These are phyloP conservation scores for Tulasnella sp. DNA, from an alignment of 768 basidiomycete genomes.

Conservation along the genomic window DNA sequence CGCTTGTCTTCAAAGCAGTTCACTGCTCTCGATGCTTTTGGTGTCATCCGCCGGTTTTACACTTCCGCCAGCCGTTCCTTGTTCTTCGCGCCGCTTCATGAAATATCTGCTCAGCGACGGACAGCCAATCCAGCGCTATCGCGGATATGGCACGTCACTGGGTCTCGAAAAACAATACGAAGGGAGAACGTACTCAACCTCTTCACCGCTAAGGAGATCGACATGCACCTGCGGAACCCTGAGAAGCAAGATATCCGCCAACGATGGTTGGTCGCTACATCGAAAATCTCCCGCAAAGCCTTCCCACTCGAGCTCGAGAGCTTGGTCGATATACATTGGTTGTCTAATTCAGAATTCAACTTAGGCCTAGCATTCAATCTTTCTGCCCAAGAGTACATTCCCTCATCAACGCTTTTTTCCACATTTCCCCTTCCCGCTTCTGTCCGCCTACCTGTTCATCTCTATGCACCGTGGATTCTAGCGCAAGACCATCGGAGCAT, in stretches of 20 bases:
- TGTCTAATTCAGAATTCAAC: no score
- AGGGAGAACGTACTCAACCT: neutral
- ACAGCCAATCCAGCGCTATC: neutral
- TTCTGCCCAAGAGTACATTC: neutral
- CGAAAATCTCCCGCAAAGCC: neutral
- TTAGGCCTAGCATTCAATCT: neutral
- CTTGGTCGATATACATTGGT: neutral
- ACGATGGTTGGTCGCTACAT: neutral
- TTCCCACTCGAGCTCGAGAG: neutral
- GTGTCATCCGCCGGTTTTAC: neutral
- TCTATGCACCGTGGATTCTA: slow-evolving; percentile 11
- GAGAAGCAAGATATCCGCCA: neutral
- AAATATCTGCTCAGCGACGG: neutral
- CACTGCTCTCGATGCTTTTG: neutral
- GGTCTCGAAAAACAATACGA: neutral
- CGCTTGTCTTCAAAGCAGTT: neutral
- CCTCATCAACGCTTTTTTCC: neutral
- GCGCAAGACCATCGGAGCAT: neutral
- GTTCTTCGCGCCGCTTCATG: slow-evolving; percentile 3
- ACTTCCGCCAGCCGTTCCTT: neutral
- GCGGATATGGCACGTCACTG: neutral
- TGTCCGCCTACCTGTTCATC: neutral
- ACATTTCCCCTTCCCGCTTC: neutral
- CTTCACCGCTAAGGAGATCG: neutral
- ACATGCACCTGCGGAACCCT: neutral